Conservation (phyloP, 768 basidiomycete species). For the Mycena galericulata region DNA sequence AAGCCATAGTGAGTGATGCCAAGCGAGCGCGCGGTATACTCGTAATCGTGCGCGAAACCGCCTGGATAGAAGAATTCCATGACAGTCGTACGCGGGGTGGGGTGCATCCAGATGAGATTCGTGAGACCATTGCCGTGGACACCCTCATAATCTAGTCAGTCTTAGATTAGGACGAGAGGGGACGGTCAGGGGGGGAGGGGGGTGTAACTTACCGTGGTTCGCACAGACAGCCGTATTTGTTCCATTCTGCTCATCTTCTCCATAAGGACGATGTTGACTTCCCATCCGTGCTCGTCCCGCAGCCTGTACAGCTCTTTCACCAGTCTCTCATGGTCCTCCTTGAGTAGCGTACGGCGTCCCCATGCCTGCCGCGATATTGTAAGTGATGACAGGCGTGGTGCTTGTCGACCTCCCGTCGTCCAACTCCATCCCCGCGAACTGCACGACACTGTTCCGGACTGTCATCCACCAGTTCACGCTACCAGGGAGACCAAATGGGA, state of each 20-base stretch:
- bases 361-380: conserved; percentile 89
- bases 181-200: conserved; percentile 1
- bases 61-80: conserved; percentile 92
- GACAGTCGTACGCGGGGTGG: conserved; percentile 83
- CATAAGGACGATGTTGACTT: conserved; percentile 89
- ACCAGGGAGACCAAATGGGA: conserved; percentile 81
- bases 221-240: conserved; percentile 82
- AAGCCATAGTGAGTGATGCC: conserved; percentile 83
- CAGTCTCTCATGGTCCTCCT: conserved; percentile 81
- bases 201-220: conserved; percentile 89
- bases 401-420: conserved; percentile 58
- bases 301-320: conserved; percentile 80
- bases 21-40: conserved; percentile 80
- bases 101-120: conserved; percentile 92
- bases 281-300: conserved; percentile 79
- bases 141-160: conserved; percentile 89
- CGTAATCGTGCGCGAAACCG: too few relatives aligned
- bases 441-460: conserved; percentile 77
- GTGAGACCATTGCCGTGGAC: conserved; percentile 95
- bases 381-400: conserved; percentile 86
- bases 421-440: conserved; percentile 71
- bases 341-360: conserved; percentile 85
- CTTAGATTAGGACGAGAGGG: background rate
- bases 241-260: conserved; percentile 86
- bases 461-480: conserved; percentile 89